Base-by-base conservation (phyloP, 139 green algal genomes). In the Mesostigma viride region DNA sequence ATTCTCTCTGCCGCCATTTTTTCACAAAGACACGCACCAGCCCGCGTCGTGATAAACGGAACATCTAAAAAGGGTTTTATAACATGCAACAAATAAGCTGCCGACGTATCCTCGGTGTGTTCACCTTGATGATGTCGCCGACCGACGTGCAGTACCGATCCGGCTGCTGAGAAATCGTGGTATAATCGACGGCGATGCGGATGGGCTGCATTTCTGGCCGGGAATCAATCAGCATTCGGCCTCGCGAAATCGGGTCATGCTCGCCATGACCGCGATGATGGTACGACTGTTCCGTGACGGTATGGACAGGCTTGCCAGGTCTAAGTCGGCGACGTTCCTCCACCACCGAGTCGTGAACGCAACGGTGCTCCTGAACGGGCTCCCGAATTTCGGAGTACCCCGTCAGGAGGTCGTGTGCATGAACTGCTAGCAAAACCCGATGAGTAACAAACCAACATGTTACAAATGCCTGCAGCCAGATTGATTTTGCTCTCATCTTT, bases 291-390 rank as follows among this genome's bases (percentile, higher is more conserved):
- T 31, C 31, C 27, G 62, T 61, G 47, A 68, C 62, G 33, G 34
- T 68, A 33, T 60, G 62, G 28, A 61, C 62, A 26, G 62, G 62
- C n/a, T n/a, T n/a, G n/a, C n/a, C n/a, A 61, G 27, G 26, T 20
- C 62, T 33, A 28, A 30, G 30, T 28, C 62, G 45, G 26, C 62
- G 45, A 3, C 62, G 62, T 20, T 68, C 4, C 34, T 58, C 62
- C 62, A 68, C 28, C 28, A 68, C 62, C 30, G 62, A 31, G 62
- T 46, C 62, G 35, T 68, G 62, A 4, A 68, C 62, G 62, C 62
- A 68, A 28, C 31, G 62, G 47, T 68, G 62, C 27, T n/a, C n/a
- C n/a, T n/a, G n/a, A n/a, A n/a, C n/a, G n/a, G n/a, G n/a, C n/a
- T n/a, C n/a, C n/a, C n/a, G n/a, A n/a, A n/a, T n/a, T n/a, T n/a